Evolutionary conservation across 768 basidiomycete species (phyloP).

Genomic region (Termitomyces eurrhizus): DNA sequence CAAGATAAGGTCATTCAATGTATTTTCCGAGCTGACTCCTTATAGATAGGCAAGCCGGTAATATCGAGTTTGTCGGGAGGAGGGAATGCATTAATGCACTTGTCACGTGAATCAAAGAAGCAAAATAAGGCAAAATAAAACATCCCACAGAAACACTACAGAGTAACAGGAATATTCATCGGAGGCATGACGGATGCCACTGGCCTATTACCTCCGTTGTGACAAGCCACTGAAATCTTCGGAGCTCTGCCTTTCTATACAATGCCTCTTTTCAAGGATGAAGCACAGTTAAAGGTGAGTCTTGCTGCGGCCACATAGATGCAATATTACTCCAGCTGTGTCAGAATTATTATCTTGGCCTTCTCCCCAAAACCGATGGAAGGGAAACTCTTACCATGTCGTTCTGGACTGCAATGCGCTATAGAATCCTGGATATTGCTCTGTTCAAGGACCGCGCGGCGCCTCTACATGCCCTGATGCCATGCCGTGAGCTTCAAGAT

Average conservation of each 20-base stretch:
- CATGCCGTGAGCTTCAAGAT: background rate
- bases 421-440: background rate
- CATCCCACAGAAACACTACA: too few species aligned
- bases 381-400: background rate
- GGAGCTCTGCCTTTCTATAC: background rate
- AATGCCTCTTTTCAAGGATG: background rate
- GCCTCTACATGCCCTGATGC: background rate
- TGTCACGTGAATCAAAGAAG: too few species aligned
- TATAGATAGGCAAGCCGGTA: too few species aligned
- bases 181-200: background rate
- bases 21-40: too few species aligned
- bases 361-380: background rate
- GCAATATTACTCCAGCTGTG: background rate
- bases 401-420: background rate
- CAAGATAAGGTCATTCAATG: too few species aligned
- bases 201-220: background rate
- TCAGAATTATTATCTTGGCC: background rate
- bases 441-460: background rate
- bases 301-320: too few species aligned
- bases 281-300: background rate
- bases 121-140: too few species aligned
- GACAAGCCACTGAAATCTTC: background rate
- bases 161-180: too few species aligned
- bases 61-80: too few species aligned
- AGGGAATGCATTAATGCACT: too few species aligned